phyloP scores from a whole-genome alignment of 805 yeast species.

The Yamadazyma sp. region DNA sequence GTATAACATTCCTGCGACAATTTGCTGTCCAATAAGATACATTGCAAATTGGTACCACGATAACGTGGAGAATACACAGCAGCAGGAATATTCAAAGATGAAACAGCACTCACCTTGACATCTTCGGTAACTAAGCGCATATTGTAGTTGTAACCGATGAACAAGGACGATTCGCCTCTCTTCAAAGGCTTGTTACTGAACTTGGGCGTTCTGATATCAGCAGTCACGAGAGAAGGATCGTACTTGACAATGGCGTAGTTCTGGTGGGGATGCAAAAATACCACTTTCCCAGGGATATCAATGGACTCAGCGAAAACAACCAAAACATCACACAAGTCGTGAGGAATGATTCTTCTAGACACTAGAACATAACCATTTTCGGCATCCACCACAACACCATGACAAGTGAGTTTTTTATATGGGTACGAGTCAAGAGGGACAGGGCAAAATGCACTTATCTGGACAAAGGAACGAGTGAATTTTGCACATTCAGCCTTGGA shows the following conservation, averaged over 20 bases:
- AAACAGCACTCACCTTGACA: conserved; percentile 73
- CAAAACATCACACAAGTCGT: conserved; percentile 72
- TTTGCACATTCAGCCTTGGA: conserved; percentile 47
- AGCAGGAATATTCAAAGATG: conserved; percentile 71
- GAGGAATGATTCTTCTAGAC: conserved; percentile 78
- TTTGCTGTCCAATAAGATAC: conserved; percentile 70
- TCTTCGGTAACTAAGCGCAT: conserved; percentile 70
- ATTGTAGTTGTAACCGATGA: conserved; percentile 76
- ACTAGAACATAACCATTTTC: conserved; percentile 75
- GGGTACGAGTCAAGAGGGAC: conserved; percentile 76
- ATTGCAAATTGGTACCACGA: conserved; percentile 81
- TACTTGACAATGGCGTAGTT: conserved; percentile 83
- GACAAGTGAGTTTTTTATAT: conserved; percentile 56
- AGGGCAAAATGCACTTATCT: conserved; percentile 64
- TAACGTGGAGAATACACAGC: conserved; percentile 72
- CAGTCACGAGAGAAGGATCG: conserved; percentile 71
- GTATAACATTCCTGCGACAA: conserved; percentile 72
- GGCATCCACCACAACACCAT: conserved; percentile 83
- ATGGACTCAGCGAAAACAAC: conserved; percentile 85
- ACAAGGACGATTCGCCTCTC: conserved; percentile 75
- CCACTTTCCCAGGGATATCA: conserved; percentile 75
- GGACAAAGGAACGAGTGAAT: conserved; percentile 67
- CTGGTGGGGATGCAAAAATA: conserved; percentile 82
- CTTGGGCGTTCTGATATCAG: conserved; percentile 69
- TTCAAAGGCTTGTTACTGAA: conserved; percentile 56